Evolutionary conservation across 2,329 filamentous ascomycete genomes (phyloP), one percentile per base, ranked within the genome.

Genomic region (Aspergillus sp.): DNA sequence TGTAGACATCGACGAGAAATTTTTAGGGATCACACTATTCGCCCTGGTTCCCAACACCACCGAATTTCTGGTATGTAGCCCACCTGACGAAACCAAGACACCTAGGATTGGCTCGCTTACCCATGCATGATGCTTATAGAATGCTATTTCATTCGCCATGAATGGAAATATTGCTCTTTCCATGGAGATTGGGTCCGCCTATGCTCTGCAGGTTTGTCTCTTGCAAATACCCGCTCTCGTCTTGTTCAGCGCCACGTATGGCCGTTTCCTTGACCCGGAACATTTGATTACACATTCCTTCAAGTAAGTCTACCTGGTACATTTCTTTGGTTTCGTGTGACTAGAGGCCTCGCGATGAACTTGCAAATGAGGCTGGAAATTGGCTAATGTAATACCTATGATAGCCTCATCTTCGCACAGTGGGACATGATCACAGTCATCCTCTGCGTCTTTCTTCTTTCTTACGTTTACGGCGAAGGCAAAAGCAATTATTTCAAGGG

Each of bases 401-500:
- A 47, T 34, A 90, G 87, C 36, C 84, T 99, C 34, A 91, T 98
- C 44, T 98, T 99, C 78, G 95, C 95, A 1, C 95, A 99, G 74
- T 99, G 93, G 93, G 95, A 99, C 73, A 96, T 99, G 91, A 88
- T 98, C 12, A 96, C 91, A 0, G 91, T 98, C 15, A 96, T 98
- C 58, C 73, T 99, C 15, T 97, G 93, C 68, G 92, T 99, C 17
- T 96, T 99, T 79, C 79, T 99, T 56, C 85, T 99, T 64, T 96
- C 92, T 68, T 96, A 98, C 80, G 93, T 99, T 81, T 96, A 98
- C 67, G 91, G 93, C 51, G 95, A 99, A 77, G 95, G 95, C 41
- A 99, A 99, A 85, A 98, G 93, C 80, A 99, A 99, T 76, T 99
- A 99, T 76, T 99, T 99, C 85, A 99, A 99, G 80, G 95, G 95